Evolutionary conservation across 2,329 filamentous ascomycete species (phyloP), one percentile per base, ranked within the genome.

Genomic region (Lizonia empirigonia): DNA sequence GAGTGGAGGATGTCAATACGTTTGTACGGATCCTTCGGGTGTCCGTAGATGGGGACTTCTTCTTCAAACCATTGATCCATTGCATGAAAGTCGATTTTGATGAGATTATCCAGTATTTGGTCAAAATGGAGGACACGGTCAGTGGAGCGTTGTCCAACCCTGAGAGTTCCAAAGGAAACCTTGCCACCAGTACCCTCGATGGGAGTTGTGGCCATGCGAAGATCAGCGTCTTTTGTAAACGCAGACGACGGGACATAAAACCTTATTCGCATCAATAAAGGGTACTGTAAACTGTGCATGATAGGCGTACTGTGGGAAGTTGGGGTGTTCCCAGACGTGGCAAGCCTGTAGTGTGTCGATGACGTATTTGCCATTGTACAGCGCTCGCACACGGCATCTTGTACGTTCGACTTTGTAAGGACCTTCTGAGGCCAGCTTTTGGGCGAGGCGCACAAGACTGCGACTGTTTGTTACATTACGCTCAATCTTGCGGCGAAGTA

Each of bases 21-120:
- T 58, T 85, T 86, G 72, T 82, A 87, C 0, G 85, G 86, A 45
- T 88, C 85, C 56, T 87, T 87, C 0, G 85, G 85, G 51, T 89
- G 86, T 3, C 83, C 77, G 59, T 79, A 80, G 46, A 87, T 80
- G 1, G 78, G 80, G 1, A 75, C 73, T 41, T 86, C 83, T 70
- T 87, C 85, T 62, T 86, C 84, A 58, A 79, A 79, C 78, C 79
- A 82, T 37, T 74, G 65, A 32, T 79, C 76, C 38, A 71, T 38
- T 5, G 59, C 61, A 5, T 50, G 32, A 40, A 73, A 72, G 19
- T 70, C 65, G 3, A 73, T 44, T 33, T 69, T 70, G 6, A 70
- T 59, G 9, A 73, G 60, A 9, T 64, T 56, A 4, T 58, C 48
- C 7, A 74, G 54, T 4, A 42, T 15, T 4, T 60, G 61, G 15